Conservation (phyloP, 352 stramenopile species). For the Phytophthora rubi region DNA sequence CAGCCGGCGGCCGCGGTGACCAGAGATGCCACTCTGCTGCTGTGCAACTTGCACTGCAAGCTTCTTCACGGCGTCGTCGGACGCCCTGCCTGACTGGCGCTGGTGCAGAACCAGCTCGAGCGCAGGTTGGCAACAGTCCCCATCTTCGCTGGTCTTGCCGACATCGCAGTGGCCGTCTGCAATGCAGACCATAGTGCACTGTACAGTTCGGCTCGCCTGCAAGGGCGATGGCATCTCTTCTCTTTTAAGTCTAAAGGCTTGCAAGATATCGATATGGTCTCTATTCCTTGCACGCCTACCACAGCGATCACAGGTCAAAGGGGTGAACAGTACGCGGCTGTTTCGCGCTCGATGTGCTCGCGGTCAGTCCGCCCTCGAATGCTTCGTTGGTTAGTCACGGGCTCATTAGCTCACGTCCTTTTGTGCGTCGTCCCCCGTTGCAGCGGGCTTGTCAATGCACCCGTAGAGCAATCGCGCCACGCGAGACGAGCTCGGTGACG, state of each 20-base stretch:
- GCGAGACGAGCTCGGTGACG: slow-evolving; percentile 49
- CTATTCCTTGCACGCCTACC: neutral
- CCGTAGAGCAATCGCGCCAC: slow-evolving; percentile 69
- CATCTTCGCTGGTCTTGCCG: slow-evolving; percentile 11
- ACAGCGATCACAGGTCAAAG: slow-evolving; percentile 17
- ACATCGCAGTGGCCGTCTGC: neutral
- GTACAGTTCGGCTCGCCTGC: no score
- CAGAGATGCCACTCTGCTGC: slow-evolving; percentile 2
- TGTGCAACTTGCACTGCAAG: slow-evolving; percentile 2
- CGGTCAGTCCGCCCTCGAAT: slow-evolving; percentile 21
- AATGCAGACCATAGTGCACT: no score
- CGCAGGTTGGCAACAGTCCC: neutral
- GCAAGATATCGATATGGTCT: neutral
- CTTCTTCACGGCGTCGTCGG: slow-evolving; percentile 17
- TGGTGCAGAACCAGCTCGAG: neutral
- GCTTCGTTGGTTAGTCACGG: slow-evolving; percentile 12
- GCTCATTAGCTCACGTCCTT: slow-evolving; percentile 21
- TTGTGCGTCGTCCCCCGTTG: slow-evolving; percentile 23
- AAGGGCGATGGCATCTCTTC: no score
- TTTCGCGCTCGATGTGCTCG: slow-evolving; percentile 1
- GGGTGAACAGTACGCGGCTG: neutral
- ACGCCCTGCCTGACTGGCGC: neutral
- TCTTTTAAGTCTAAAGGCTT: no score
- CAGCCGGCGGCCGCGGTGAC: neutral
- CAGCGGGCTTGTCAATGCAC: slow-evolving; percentile 30